Conservation (phyloP, 257 asterid genomes). For the Prunella vulgaris region DNA sequence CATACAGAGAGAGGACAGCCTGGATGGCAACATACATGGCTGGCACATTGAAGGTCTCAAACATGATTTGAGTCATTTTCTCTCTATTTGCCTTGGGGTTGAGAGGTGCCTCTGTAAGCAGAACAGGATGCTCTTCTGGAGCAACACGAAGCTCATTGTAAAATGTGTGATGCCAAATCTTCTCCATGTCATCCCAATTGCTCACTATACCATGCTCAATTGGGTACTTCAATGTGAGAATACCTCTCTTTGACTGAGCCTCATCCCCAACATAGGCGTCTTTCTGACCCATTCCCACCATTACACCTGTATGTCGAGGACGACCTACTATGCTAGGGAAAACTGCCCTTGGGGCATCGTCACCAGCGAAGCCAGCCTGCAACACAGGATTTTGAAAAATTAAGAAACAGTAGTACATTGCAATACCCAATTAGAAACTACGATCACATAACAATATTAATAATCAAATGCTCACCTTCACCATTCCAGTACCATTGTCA, state of each 20-base stretch:
- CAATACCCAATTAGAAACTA: neutral
- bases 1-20: constrained; percentile 45
- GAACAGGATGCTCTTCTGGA: constrained; percentile 44
- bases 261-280: constrained; percentile 45
- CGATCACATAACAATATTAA: neutral
- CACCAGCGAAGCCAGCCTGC: constrained; percentile 46
- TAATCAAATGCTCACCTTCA: constrained; percentile 30
- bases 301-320: constrained; percentile 41
- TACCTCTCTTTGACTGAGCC: constrained; percentile 41
- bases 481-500: constrained; percentile 50
- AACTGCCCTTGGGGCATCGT: constrained; percentile 46
- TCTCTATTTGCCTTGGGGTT: constrained; percentile 46
- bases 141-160: constrained; percentile 45
- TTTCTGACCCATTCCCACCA: constrained; percentile 43
- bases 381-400: neutral
- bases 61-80: constrained; percentile 50
- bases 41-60: constrained; percentile 43
- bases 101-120: constrained; percentile 43
- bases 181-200: constrained; percentile 52
- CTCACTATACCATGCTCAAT: constrained; percentile 45
- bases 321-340: constrained; percentile 48
- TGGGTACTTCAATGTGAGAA: constrained; percentile 42
- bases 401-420: neutral
- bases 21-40: constrained; percentile 52
- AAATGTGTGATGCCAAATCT: constrained; percentile 48